Base-by-base conservation (phyloP, 2,329 filamentous ascomycete species). In the Setomelanomma holmii region DNA sequence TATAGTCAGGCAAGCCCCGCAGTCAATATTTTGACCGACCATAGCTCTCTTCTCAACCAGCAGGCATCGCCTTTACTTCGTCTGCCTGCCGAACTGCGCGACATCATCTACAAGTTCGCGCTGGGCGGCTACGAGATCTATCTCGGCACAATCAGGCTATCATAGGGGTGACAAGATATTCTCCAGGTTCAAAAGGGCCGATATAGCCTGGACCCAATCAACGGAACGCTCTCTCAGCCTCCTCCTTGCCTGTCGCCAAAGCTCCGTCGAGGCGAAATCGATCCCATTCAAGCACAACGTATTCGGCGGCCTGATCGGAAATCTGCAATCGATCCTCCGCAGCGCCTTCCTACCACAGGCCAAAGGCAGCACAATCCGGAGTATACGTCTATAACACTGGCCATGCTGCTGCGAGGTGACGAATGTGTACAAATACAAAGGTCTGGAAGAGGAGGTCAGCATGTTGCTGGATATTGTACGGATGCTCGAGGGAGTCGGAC, bases 81-180 rank as follows among this genome's bases (percentile, higher is more conserved):
- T 19, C 60, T 71, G 1, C 67, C 68, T 4, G 40, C 40, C 4
- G 55, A 64, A 19, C 53, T 70, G 5, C 62, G 63, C 12, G 42
- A 46, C 8, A 35, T 22, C 11, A 67, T 71, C 27, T 70, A 64
- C 36, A 48, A 49, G 6, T 60, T 56, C 27, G 45, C 41, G 1
- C 54, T 68, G 16, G 67, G 66, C 1, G 24, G 24, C 24, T 7
- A 30, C 12, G 7, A 30, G 24, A 12, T 30, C 12, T 30, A 30
- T 12, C 6, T 30, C 24, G 24, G 24, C 24, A 30, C 12, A 30
- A 7, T 30, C 7, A 6, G 12, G 24, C 24, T 30, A 12, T 6
- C 7, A 30, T 6, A 30, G 12, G 7, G 7, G 6, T 12, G 12
- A 30, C 7, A 30, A 30, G 24, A 6, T 12, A 30, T 30, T 7